Evolutionary conservation across 1,139 yeast species (phyloP).

Genomic region (Eremothecium sinecaudum): DNA sequence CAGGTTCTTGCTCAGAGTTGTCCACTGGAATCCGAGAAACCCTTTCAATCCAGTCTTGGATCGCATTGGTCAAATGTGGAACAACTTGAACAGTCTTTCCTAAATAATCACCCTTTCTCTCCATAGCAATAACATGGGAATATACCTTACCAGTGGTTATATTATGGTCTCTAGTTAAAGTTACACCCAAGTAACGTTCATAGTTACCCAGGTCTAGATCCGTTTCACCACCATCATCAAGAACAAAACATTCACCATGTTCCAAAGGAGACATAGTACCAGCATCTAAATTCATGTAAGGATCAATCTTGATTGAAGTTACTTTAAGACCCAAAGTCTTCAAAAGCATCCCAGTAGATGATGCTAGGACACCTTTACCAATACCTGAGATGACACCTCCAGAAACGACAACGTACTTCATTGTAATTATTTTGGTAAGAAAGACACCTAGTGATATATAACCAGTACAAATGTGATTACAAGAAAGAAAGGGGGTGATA

Average conservation of each 20-base stretch:
- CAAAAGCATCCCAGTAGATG: slow-evolving; percentile 89
- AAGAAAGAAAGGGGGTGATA: slow-evolving; percentile 12
- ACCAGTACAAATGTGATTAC: slow-evolving; percentile 6
- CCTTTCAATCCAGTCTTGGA: slow-evolving; percentile 96
- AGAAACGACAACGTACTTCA: slow-evolving; percentile 98
- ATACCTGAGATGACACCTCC: slow-evolving; percentile 99
- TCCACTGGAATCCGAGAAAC: slow-evolving; percentile 91
- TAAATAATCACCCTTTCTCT: slow-evolving; percentile 92
- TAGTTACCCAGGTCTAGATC: slow-evolving; percentile 96
- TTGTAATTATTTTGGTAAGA: slow-evolving; percentile 21
- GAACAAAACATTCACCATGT: slow-evolving; percentile 97
- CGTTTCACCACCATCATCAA: slow-evolving; percentile 98
- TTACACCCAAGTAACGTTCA: slow-evolving; percentile 89
- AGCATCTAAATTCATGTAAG: slow-evolving; percentile 98
- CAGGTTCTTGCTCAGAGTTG: slow-evolving; percentile 78
- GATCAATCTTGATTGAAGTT: slow-evolving; percentile 95
- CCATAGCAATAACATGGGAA: slow-evolving; percentile 86
- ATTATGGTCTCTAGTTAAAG: slow-evolving; percentile 88
- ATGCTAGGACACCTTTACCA: slow-evolving; percentile 94
- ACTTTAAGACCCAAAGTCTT: slow-evolving; percentile 92
- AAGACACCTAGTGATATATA: neutral
- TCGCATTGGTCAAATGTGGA: slow-evolving; percentile 93
- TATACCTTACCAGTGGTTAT: slow-evolving; percentile 97
- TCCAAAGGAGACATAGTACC: slow-evolving; percentile 99
- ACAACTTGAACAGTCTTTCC: slow-evolving; percentile 99